A percentile compares a stretch with the other conserved stretches of the same genome.
Conservation (phyloP, 192 early-diverging fungal species). For the Coemansia sp. region DNA sequence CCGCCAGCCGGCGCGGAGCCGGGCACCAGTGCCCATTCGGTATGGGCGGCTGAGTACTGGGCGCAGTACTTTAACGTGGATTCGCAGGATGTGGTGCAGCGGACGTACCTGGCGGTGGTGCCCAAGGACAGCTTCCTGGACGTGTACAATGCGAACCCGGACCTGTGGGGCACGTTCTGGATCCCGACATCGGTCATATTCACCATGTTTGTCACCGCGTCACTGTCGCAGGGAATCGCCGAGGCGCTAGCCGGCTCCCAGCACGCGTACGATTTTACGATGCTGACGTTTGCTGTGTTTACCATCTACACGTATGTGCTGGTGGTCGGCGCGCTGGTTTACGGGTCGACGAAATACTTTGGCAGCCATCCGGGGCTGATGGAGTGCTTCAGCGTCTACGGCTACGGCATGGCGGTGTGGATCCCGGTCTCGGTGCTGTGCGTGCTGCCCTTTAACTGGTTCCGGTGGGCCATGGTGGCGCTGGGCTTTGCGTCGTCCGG, state of each 20-base stretch:
- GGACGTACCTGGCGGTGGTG: constrained; percentile 62
- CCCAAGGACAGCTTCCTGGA: constrained; percentile 79
- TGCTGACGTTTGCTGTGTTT: constrained; percentile 74
- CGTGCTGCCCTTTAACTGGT: constrained; percentile 73
- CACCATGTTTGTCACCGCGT: constrained; percentile 88
- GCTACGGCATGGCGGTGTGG: constrained; percentile 91
- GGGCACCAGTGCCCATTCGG: constrained; percentile 40
- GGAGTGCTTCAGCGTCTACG: constrained; percentile 82
- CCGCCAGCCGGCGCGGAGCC: constrained; percentile 7
- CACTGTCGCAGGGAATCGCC: constrained; percentile 80
- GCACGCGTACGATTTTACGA: constrained; percentile 74
- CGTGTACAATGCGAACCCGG: constrained; percentile 76
- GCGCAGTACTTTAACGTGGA: constrained; percentile 91
- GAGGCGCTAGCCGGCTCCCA: constrained; percentile 55
- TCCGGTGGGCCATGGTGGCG: constrained; percentile 78
- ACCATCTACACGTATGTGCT: constrained; percentile 82
- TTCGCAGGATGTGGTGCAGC: constrained; percentile 69
- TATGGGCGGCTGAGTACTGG: constrained; percentile 92
- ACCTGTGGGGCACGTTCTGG: constrained; percentile 99
- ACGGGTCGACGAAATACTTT: constrained; percentile 80
- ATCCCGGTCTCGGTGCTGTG: constrained; percentile 80
- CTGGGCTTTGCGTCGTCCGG: constrained; percentile 72
- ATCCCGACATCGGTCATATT: constrained; percentile 96
- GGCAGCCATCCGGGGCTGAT: constrained; percentile 78
- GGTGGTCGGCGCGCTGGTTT: constrained; percentile 67